These are phyloP conservation scores for Ustilago shanxiensis DNA, from an alignment of 1,284 basidiomycete species.

Conservation along the genomic window DNA sequence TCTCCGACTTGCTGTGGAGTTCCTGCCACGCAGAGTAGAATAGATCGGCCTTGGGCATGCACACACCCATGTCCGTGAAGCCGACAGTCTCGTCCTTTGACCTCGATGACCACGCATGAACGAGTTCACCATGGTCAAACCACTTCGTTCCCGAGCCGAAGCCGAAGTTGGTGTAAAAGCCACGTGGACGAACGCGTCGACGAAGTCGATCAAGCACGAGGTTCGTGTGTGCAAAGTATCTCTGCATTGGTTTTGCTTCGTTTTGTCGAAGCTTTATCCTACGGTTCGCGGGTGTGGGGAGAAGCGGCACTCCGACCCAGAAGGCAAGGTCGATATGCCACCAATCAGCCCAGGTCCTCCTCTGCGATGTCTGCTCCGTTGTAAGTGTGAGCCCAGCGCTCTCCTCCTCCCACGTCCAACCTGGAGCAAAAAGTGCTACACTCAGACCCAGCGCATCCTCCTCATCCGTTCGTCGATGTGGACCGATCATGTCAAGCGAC, in stretches of 20 bases:
- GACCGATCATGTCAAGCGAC: conserved; percentile 56
- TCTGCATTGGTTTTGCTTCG: conserved; percentile 19
- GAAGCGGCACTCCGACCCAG: conserved; percentile 26
- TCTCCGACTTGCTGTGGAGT: neutral
- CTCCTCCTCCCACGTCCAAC: conserved; percentile 67
- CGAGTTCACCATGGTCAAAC: conserved; percentile 47
- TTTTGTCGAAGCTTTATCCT: neutral
- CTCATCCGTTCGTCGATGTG: conserved; percentile 8
- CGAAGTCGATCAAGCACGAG: neutral
- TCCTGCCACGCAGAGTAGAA: conserved; percentile 23
- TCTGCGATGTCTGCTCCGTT: neutral
- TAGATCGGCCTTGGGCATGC: conserved; percentile 49
- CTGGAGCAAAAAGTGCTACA: conserved; percentile 63
- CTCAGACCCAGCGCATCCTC: conserved; percentile 43
- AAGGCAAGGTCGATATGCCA: conserved; percentile 51
- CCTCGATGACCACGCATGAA: conserved; percentile 18
- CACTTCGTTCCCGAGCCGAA: conserved; percentile 55
- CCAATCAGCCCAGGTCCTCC: conserved; percentile 56
- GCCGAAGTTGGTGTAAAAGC: conserved; percentile 58
- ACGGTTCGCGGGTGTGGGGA: neutral
- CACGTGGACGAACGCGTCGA: conserved; percentile 4
- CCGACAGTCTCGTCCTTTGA: conserved; percentile 11
- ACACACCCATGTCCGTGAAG: conserved; percentile 48
- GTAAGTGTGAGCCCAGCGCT: conserved; percentile 18
- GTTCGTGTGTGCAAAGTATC: conserved; percentile 22